These are phyloP conservation scores for Bocquillonia castaneifolia DNA, from an alignment of 441 rosid species.

Conservation along the genomic window DNA sequence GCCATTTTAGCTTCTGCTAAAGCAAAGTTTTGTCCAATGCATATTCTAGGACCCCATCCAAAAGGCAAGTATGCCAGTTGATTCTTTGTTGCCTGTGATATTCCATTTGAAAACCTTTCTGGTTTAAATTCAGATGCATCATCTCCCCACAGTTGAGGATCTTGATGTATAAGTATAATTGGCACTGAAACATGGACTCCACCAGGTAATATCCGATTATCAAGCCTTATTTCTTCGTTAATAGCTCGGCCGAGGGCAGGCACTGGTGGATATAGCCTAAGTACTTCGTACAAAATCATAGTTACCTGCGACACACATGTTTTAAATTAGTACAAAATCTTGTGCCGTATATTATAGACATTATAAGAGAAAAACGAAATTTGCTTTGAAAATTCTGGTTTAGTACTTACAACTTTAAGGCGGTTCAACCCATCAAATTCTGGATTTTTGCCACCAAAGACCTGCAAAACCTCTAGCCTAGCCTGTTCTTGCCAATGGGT, in stretches of 20 bases:
- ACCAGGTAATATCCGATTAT: constrained; percentile 29
- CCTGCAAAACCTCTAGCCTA: constrained; percentile 22
- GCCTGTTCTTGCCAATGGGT: constrained; percentile 25
- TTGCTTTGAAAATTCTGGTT: no score
- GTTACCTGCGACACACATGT: constrained; percentile 2
- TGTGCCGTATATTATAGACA: no score
- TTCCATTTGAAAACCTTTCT: constrained; percentile 42
- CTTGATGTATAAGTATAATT: constrained; percentile 33
- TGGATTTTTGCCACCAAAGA: constrained; percentile 19
- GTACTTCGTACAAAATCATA: constrained; percentile 26
- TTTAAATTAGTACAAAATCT: no score
- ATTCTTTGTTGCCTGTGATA: constrained; percentile 23
- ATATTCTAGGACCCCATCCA: constrained; percentile 48
- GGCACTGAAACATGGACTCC: constrained; percentile 36
- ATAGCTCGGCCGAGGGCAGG: neutral
- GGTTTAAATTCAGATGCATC: constrained; percentile 50
- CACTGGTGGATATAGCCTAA: constrained; percentile 24
- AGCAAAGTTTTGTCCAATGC: constrained; percentile 50
- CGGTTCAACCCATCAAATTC: constrained; percentile 24
- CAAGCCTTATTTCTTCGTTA: constrained; percentile 32
- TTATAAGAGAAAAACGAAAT: no score
- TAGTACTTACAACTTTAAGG: constrained; percentile 30
- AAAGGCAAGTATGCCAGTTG: neutral
- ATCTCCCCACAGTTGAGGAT: constrained; percentile 45
- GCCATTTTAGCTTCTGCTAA: constrained; percentile 47